Evolutionary conservation across 1,139 yeast species (phyloP).

Genomic region (Geotrichum bryndzae): DNA sequence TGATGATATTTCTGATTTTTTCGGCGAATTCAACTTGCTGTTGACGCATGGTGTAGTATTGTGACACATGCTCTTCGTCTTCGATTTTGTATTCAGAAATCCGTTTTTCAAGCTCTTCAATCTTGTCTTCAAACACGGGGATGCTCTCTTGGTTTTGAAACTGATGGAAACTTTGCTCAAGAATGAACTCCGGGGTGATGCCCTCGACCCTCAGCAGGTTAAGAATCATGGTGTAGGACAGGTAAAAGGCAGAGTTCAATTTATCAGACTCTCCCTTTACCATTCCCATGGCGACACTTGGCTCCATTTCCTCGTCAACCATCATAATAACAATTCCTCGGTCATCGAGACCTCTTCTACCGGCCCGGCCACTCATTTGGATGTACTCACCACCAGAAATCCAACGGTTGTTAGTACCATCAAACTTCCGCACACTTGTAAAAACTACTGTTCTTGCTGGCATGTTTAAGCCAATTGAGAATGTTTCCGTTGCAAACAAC

Average conservation of each 20-base stretch:
- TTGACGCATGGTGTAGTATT: constrained; percentile 73
- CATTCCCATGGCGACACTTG: constrained; percentile 98
- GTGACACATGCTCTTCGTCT: constrained; percentile 67
- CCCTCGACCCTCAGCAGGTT: constrained; percentile 96
- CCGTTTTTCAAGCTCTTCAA: constrained; percentile 48
- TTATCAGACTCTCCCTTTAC: constrained; percentile 98
- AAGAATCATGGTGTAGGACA: constrained; percentile 95
- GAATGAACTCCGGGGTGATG: constrained; percentile 95
- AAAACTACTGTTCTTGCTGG: constrained; percentile 98
- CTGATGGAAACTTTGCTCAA: constrained; percentile 88
- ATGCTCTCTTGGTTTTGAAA: constrained; percentile 90
- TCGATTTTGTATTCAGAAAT: constrained; percentile 51
- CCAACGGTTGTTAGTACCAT: constrained; percentile 96
- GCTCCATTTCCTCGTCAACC: constrained; percentile 99
- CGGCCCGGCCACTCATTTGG: constrained; percentile 99
- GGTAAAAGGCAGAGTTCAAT: constrained; percentile 90
- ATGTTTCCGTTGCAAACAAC: constrained; percentile 94
- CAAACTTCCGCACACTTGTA: constrained; percentile 97
- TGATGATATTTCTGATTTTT: constrained; percentile 79
- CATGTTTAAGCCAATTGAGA: constrained; percentile 95
- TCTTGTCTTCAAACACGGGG: constrained; percentile 68
- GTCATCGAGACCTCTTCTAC: constrained; percentile 98
- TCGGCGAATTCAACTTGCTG: constrained; percentile 63
- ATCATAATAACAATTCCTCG: constrained; percentile 98
- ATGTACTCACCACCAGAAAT: constrained; percentile 98